Evolutionary conservation across 164 flowering plant species (phyloP).

Genomic region (Pachysandra terminalis): DNA sequence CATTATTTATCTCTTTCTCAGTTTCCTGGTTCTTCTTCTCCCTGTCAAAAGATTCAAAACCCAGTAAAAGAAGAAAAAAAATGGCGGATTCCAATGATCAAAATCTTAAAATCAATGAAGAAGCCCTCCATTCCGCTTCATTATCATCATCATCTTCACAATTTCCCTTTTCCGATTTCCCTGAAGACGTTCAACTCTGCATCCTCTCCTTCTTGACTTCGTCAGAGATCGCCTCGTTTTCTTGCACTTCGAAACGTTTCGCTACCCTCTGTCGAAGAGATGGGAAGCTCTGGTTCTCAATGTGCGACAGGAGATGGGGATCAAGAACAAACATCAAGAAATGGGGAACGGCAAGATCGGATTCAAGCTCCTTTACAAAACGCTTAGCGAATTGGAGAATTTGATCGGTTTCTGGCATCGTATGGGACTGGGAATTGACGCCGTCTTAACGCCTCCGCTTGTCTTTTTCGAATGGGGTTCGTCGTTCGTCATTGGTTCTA

Average conservation of each 20-base stretch:
- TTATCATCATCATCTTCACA: too few species aligned
- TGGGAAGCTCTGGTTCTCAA: slow-evolving; percentile 45
- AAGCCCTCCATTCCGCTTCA: not conserved
- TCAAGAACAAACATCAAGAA: slow-evolving; percentile 50
- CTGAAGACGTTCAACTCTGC: slow-evolving; percentile 60
- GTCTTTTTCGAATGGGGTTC: slow-evolving; percentile 86
- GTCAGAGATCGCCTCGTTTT: slow-evolving; percentile 40
- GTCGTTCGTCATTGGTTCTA: slow-evolving; percentile 49
- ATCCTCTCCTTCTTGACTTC: slow-evolving; percentile 59
- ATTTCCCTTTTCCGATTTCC: slow-evolving; percentile 45
- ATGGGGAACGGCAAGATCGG: slow-evolving; percentile 59
- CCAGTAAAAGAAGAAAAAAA: not conserved
- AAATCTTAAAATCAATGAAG: not conserved
- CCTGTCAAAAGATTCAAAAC: not conserved
- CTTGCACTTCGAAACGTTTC: slow-evolving; percentile 51
- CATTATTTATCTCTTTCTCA: too few species aligned
- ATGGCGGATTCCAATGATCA: not conserved
- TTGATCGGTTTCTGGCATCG: slow-evolving; percentile 90
- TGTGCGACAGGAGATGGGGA: slow-evolving; percentile 69
- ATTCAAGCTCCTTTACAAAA: slow-evolving; percentile 50
- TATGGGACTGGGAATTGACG: slow-evolving; percentile 21
- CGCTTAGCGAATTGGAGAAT: slow-evolving; percentile 51
- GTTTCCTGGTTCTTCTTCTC: too few species aligned
- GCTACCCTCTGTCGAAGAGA: slow-evolving; percentile 33
- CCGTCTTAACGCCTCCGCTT: slow-evolving; percentile 34